These are phyloP conservation scores for Gossypium sturtianum DNA, from an alignment of 345 rosid genomes.

Conservation along the genomic window DNA sequence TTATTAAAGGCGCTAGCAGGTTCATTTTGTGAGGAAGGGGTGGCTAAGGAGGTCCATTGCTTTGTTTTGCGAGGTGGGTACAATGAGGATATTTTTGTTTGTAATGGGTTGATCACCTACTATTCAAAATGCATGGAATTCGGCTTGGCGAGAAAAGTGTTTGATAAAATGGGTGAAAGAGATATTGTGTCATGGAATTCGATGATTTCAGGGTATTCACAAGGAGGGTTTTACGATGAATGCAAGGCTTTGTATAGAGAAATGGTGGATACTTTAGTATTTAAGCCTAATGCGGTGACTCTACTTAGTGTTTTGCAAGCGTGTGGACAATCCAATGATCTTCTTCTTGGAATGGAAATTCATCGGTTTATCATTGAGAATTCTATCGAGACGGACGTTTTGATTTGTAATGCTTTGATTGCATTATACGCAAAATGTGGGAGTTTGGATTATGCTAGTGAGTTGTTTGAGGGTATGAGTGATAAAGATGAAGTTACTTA, in stretches of 20 bases:
- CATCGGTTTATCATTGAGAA: slow-evolving; percentile 42
- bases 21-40: slow-evolving; percentile 24
- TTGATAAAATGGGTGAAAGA: slow-evolving; percentile 53
- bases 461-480: slow-evolving; percentile 58
- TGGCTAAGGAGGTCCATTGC: slow-evolving; percentile 59
- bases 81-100: slow-evolving; percentile 47
- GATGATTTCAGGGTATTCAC: slow-evolving; percentile 79
- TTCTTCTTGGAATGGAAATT: slow-evolving; percentile 67
- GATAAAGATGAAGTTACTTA: slow-evolving; percentile 65
- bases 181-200: slow-evolving; percentile 86
- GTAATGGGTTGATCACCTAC: slow-evolving; percentile 59
- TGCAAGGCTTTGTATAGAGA: slow-evolving; percentile 56
- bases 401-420: slow-evolving; percentile 57
- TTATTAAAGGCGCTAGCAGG: slow-evolving; percentile 53
- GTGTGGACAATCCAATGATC: slow-evolving; percentile 64
- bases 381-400: slow-evolving; percentile 45
- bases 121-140: slow-evolving; percentile 48
- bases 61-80: slow-evolving; percentile 45
- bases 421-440: slow-evolving; percentile 79
- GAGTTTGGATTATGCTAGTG: slow-evolving; percentile 65
- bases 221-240: slow-evolving; percentile 53
- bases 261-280: slow-evolving; percentile 38
- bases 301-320: slow-evolving; percentile 65
- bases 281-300: slow-evolving; percentile 63
- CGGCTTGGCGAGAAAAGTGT: slow-evolving; percentile 47